A percentile compares a stretch with the other conserved stretches of the same genome.
These are phyloP conservation scores for Mortierella sp. DNA, from an alignment of 371 early-diverging fungal species.

Conservation along the genomic window DNA sequence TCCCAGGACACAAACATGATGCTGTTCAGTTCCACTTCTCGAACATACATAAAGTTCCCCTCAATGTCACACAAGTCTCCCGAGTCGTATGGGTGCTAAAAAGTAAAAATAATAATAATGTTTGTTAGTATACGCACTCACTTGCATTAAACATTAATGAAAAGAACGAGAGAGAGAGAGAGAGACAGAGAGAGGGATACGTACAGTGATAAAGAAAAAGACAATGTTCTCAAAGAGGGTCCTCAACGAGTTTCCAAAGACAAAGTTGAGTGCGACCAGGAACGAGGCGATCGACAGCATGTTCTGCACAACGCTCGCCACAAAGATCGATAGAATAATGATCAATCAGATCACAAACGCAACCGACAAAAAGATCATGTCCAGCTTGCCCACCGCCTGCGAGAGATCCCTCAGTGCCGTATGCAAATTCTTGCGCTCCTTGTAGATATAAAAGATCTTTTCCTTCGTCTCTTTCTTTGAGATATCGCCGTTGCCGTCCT, in stretches of 20 bases:
- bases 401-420: slow-evolving; percentile 70
- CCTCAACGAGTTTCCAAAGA: slow-evolving; percentile 70
- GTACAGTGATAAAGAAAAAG: slow-evolving; percentile 64
- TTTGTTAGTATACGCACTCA: too few relatives aligned
- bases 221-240: slow-evolving; percentile 70
- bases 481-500: slow-evolving; percentile 75
- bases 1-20: slow-evolving; percentile 76
- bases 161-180: not conserved
- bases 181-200: too few relatives aligned
- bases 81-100: slow-evolving; percentile 74
- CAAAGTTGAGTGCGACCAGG: slow-evolving; percentile 69
- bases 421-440: slow-evolving; percentile 72
- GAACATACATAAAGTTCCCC: slow-evolving; percentile 73
- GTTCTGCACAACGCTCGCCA: slow-evolving; percentile 54
- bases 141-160: too few relatives aligned
- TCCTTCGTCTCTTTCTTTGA: slow-evolving; percentile 75
- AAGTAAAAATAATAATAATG: not conserved
- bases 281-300: slow-evolving; percentile 65
- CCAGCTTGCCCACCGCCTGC: slow-evolving; percentile 77
- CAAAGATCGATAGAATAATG: slow-evolving; percentile 54
- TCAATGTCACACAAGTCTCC: slow-evolving; percentile 85
- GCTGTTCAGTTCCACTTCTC: slow-evolving; percentile 80
- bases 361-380: slow-evolving; percentile 64
- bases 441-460: slow-evolving; percentile 69
- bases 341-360: slow-evolving; percentile 59